Evolutionary conservation across 1,139 yeast genomes (phyloP).

Genomic region (Zygoascus sp.): DNA sequence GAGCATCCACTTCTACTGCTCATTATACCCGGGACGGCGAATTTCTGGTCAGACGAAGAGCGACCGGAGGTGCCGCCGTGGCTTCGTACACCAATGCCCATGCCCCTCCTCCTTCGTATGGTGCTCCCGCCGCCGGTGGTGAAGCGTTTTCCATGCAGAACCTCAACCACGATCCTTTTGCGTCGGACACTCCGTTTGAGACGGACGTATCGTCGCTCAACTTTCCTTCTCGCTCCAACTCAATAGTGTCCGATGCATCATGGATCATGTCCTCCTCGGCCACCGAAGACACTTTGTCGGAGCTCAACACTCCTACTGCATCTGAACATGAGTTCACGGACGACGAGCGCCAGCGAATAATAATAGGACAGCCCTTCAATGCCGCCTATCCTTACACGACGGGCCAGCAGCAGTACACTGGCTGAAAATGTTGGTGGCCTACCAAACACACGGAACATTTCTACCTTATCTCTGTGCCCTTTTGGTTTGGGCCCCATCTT

Average conservation of each 20-base stretch:
- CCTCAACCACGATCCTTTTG: neutral
- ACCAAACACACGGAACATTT: too few species aligned
- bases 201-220: neutral
- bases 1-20: neutral
- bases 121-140: neutral
- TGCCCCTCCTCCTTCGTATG: conserved; percentile 8
- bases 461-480: too few species aligned
- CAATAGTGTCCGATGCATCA: conserved; percentile 5
- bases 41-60: conserved; percentile 9
- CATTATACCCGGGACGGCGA: conserved; percentile 10
- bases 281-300: conserved; percentile 6
- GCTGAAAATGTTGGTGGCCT: neutral
- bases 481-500: too few species aligned
- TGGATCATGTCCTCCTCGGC: conserved; percentile 9
- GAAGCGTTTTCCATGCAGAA: conserved; percentile 6
- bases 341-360: conserved; percentile 1
- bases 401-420: neutral
- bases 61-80: neutral
- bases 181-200: conserved; percentile 3
- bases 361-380: neutral
- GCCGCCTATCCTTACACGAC: neutral
- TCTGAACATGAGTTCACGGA: conserved; percentile 4
- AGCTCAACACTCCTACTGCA: conserved; percentile 9
- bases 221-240: conserved; percentile 5
- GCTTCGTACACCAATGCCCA: neutral